Conservation (phyloP, 805 yeast species). For the Saccharomycopsis amapae region DNA sequence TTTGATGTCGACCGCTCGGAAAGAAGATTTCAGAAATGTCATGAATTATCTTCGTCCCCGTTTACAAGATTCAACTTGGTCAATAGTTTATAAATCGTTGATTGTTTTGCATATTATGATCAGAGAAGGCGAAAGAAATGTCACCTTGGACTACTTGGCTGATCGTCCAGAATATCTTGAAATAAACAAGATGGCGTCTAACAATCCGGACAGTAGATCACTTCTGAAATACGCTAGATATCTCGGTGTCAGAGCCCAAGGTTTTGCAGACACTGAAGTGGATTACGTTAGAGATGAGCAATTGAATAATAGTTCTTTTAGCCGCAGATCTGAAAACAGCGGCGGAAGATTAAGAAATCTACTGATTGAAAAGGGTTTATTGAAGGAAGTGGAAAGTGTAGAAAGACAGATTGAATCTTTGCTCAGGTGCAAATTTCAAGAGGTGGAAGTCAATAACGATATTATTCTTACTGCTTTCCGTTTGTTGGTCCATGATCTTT, state of each 20-base stretch:
- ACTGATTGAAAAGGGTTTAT: conserved; percentile 67
- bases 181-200: conserved; percentile 26
- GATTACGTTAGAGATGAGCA: conserved; percentile 77
- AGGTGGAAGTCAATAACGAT: conserved; percentile 79
- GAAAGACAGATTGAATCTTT: conserved; percentile 74
- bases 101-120: conserved; percentile 85
- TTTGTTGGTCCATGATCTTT: conserved; percentile 80
- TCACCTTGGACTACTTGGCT: conserved; percentile 55
- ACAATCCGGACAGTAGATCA: conserved; percentile 40
- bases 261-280: conserved; percentile 52
- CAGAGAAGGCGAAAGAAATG: conserved; percentile 80
- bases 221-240: conserved; percentile 67
- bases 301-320: conserved; percentile 30
- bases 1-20: conserved; percentile 39
- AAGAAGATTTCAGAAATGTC: conserved; percentile 52
- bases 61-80: conserved; percentile 80
- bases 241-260: conserved; percentile 58
- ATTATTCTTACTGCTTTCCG: conserved; percentile 78
- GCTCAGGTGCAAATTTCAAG: conserved; percentile 66
- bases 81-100: conserved; percentile 79
- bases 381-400: conserved; percentile 80
- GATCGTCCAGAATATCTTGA: conserved; percentile 45
- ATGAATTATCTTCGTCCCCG: conserved; percentile 57
- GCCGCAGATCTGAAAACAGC: conserved; percentile 29
- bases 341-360: conserved; percentile 60